Base-by-base conservation (phyloP, 2,329 filamentous ascomycete species). In the Kalmusia sp. region DNA sequence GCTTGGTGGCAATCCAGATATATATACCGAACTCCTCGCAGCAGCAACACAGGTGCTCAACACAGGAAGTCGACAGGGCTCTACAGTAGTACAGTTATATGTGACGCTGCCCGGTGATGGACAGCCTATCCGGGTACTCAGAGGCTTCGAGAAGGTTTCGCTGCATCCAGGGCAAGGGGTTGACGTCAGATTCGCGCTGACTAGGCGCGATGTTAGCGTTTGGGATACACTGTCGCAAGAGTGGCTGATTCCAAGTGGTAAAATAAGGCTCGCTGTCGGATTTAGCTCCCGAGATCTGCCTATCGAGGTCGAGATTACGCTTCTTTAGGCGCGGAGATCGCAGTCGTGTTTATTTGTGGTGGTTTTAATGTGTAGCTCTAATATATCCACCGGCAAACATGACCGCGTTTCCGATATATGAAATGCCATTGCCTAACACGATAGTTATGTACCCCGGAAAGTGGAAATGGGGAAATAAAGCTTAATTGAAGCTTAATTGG, bases 401-500 rank as follows among this genome's bases (percentile, higher is more conserved):
- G 44, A 47, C 44, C 31, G 44, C 17, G 44, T 47, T 47, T 47
- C 44, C 44, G 44, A 47, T 47, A 47, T 21, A 47, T 47, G 44
- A 47, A 38, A 33, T 24, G n/a, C 24, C 31, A 11, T 22, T 15
- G 33, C 4, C 8, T 6, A 19, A 28, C 11, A 2, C 12, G 3
- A 11, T 12, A 37, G 8, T 19, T 30, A 27, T 37, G 33, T 30
- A 47, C 44, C 33, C 44, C 44, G 38, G 22, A 47, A 37, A 27
- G n/a, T 28, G 31, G 31, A n/a, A 9, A 47, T 28, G 25, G 22
- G 25, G 28, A 28, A 47, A 25, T 19, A 46, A 37, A 37, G 31
- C 43, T 46, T 46, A 46, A 35, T 35, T 37, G 33, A 47, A 30
- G 44, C 44, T 47, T 47, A 28, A 47, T 47, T 37, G 19, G 7